Base-by-base conservation (phyloP, 2,329 filamentous ascomycete genomes). In the Didymella exigua region DNA sequence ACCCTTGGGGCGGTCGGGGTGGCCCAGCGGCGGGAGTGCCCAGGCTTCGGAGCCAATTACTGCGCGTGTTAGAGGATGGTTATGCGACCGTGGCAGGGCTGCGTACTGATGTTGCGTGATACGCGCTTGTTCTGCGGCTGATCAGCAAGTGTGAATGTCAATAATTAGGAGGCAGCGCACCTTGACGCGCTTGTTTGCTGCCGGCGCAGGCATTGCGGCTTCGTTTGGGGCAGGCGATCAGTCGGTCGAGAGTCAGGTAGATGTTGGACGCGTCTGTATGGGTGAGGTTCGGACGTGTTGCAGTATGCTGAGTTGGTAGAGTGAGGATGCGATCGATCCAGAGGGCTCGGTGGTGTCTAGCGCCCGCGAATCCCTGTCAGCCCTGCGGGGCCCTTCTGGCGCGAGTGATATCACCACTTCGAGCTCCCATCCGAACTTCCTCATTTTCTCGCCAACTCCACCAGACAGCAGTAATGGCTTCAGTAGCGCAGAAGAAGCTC, bases 401-500 rank as follows among this genome's bases (percentile, higher is more conserved):
- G 55, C 53, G 50, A 66, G 66, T 75, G 71, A 74, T 66, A 63
- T 75, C 70, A 74, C 63, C 65, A 74, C 67, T 73, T 73, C 54
- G 13, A 47, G 56, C 59, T 54, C 34, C 38, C 52, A 24, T 54
- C 48, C 44, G 33, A 47, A 29, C 16, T 51, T 41, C 27, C 16
- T 27, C 48, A 26, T 40, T 41, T 18, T 21, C 18, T 16, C 27
- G 6, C 31, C 33, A 48, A 24, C 18, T 29, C 26, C 33, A 52
- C 58, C 45, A 54, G 56, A 49, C 29, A 18, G 16, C 36, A 47
- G 53, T 58, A 68, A 78, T 72, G 76, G 84, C 86, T 76, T 68
- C 82, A 48, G 80, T 83, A 61, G 82, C 83, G 44, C 80, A 86
- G 53, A 96, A 92, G 78, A 89, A 86, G 76, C 81, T 99, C 37